Percentiles rank a stretch among this genome's conserved stretches.
Conservation (phyloP, 2,329 filamentous ascomycete species). For the Teratosphaeria destructans region DNA sequence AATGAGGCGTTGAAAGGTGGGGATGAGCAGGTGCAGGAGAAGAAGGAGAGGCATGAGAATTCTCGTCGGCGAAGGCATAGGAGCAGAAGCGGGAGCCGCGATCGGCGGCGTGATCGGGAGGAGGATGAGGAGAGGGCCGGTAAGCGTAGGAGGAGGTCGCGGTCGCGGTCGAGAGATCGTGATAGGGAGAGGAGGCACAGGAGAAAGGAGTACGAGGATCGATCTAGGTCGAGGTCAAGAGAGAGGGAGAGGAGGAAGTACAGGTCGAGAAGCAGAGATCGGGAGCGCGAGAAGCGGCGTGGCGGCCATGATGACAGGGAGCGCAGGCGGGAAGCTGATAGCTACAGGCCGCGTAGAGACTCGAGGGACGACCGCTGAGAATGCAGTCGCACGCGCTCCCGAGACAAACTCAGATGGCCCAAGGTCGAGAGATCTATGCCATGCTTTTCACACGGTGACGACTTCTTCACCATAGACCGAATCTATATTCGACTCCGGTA, state of each 20-base stretch:
- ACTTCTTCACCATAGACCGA: not conserved
- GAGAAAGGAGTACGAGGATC: conserved; percentile 5
- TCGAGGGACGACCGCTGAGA: conserved; percentile 9
- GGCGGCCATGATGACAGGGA: conserved; percentile 2
- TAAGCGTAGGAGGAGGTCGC: conserved; percentile 16
- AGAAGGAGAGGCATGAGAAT: conserved; percentile 16
- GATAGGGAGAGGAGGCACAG: conserved; percentile 16
- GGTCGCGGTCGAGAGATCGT: conserved; percentile 16
- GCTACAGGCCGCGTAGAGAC: not conserved
- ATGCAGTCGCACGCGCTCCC: not conserved
- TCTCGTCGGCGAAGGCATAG: conserved; percentile 17
- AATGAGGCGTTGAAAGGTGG: conserved; percentile 35
- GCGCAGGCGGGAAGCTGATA: not conserved
- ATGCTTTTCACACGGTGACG: not conserved
- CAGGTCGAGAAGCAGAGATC: conserved; percentile 11
- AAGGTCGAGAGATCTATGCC: not conserved
- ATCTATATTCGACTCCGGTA: not conserved
- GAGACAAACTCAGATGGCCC: not conserved
- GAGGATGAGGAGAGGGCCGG: conserved; percentile 10
- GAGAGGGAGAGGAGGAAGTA: conserved; percentile 10
- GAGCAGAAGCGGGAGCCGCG: conserved; percentile 15
- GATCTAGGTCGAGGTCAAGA: conserved; percentile 10
- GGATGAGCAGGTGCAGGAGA: conserved; percentile 24
- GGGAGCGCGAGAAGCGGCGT: conserved; percentile 1
- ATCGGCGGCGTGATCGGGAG: conserved; percentile 11